These are phyloP conservation scores for Rhododendron vialii DNA, from an alignment of 148 eudicot species.

Conservation along the genomic window DNA sequence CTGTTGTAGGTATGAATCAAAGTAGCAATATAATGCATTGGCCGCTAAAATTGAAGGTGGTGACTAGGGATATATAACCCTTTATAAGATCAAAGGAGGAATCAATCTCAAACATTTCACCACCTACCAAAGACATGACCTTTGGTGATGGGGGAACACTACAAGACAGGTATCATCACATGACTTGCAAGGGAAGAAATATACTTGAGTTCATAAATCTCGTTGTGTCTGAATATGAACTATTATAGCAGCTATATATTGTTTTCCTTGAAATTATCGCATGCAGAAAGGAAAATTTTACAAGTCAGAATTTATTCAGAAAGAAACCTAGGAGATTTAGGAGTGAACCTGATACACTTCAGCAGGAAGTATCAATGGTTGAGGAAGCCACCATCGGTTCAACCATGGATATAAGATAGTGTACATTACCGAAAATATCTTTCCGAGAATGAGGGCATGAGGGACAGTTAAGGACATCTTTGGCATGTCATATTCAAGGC, in stretches of 20 bases:
- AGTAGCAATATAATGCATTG: not conserved
- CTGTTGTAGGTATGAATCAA: not conserved
- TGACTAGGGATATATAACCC: not conserved
- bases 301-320: not conserved
- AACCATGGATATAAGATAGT: conserved; percentile 73
- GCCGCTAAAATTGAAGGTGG: not conserved
- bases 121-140: not conserved
- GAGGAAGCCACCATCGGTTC: conserved; percentile 72
- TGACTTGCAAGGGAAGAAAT: not conserved
- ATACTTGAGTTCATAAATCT: not conserved
- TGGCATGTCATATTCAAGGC: conserved; percentile 75
- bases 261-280: not conserved
- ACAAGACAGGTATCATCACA: not conserved
- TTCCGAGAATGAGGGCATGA: conserved; percentile 64
- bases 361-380: conserved; percentile 84
- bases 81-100: not conserved
- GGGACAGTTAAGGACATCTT: conserved; percentile 47
- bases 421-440: conserved; percentile 46
- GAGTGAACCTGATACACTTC: conserved; percentile 76
- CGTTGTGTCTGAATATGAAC: not conserved
- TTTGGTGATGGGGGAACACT: not conserved
- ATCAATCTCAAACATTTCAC: not conserved
- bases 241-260: not conserved
- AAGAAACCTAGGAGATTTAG: not conserved
- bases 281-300: not conserved